These are phyloP conservation scores for Fusarium succisae DNA, from an alignment of 2,329 filamentous ascomycete species.

Conservation along the genomic window DNA sequence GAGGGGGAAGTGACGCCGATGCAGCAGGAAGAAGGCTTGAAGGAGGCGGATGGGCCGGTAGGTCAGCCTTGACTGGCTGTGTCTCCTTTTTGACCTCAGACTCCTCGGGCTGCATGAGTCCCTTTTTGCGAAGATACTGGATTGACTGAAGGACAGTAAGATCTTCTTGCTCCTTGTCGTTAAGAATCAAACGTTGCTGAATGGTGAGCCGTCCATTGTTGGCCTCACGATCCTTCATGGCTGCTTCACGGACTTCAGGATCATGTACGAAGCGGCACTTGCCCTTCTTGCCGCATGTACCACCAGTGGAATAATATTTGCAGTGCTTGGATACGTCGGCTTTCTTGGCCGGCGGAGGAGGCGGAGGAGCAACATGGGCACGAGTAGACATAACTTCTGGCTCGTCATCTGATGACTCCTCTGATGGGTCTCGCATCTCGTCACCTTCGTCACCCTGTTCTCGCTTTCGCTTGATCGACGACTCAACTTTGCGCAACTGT, in stretches of 20 bases:
- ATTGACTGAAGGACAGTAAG: constrained; percentile 72
- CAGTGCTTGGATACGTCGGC: constrained; percentile 72
- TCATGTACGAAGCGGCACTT: constrained; percentile 80
- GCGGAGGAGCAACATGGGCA: constrained; percentile 43
- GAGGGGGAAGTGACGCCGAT: constrained; percentile 50
- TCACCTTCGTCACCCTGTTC: constrained; percentile 74
- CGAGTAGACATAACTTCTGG: constrained; percentile 67
- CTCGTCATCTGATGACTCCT: constrained; percentile 65
- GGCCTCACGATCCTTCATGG: constrained; percentile 69
- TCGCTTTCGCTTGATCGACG: constrained; percentile 73
- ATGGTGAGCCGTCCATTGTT: constrained; percentile 74
- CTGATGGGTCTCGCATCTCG: constrained; percentile 66
- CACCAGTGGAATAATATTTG: constrained; percentile 76
- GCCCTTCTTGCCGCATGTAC: constrained; percentile 76
- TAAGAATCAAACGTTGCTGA: constrained; percentile 71
- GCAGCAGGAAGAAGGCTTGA: constrained; percentile 52
- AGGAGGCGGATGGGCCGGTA: constrained; percentile 28
- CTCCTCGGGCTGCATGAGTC: constrained; percentile 54
- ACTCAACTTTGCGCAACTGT: constrained; percentile 76
- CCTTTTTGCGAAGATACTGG: constrained; percentile 70
- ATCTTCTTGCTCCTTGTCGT: constrained; percentile 75
- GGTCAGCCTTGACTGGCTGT: constrained; percentile 25
- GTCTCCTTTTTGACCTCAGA: constrained; percentile 27
- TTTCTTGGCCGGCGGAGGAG: constrained; percentile 61
- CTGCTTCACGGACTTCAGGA: constrained; percentile 68